Base-by-base conservation (phyloP, 2,329 filamentous ascomycete genomes). In the Ophiostoma populinum region DNA sequence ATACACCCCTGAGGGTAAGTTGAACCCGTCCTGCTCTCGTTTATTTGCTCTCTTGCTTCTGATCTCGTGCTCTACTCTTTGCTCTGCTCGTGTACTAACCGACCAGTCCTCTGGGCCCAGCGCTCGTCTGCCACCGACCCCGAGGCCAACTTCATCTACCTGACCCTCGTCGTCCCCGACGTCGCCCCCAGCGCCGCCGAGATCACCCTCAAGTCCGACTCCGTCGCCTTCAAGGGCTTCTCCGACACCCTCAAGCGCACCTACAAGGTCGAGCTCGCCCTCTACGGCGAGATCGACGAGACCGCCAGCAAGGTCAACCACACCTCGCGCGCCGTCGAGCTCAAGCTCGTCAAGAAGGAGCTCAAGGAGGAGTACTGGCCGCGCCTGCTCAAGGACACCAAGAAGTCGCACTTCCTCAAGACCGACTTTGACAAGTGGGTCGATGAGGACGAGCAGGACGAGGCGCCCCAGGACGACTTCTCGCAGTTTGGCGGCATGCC, bases 341-440 rank as follows among this genome's bases (percentile, higher is more conserved):
- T 95, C 49, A 80, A 92, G 55, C 70, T 98, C 57, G 74, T 82
- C 61, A 98, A 98, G 80, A 94, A 94, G 76, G 85, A 92, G 53
- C 69, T 90, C 45, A 81, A 85, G 61, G 74, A 83, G 52, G 83
- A 90, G 60, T 95, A 78, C 72, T 98, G 90, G 90, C 86, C 86
- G 43, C 75, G 90, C 45, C 70, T 98, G 51, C 69, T 94, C 55
- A 94, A 94, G 75, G 81, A 87, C 41, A 58, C 65, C 47, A 78
- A 82, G 69, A 93, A 83, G 67, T 63, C 81, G 37, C 90, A 95
- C 63, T 98, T 85, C 72, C 62, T 98, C 52, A 46, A 93, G 77
- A 95, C 90, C 45, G 80, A 98, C 63, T 98, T 98, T 50, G 86
- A 94, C 66, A 94, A 93, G 79, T 94, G 86, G 86, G 81, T 93